phyloP scores from a whole-genome alignment of 495 filamentous ascomycete genomes.

The Penicillium steckii region DNA sequence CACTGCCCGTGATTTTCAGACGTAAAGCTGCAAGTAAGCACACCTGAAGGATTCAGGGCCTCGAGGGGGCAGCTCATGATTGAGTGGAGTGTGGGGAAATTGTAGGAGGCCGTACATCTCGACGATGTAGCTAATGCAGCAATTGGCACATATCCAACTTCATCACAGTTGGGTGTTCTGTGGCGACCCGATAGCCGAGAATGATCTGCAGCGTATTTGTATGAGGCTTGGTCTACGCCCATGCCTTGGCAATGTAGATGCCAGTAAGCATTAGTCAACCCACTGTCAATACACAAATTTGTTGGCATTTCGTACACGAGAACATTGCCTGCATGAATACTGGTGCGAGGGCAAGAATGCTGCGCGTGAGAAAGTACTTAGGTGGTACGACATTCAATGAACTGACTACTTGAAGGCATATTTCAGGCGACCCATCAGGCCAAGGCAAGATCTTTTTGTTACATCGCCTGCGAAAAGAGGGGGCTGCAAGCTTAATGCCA shows the following conservation, averaged over 20 bases:
- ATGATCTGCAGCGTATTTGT: not conserved
- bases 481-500: too few species aligned
- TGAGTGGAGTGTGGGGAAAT: constrained; percentile 5
- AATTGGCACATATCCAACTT: constrained; percentile 2
- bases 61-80: constrained; percentile 2
- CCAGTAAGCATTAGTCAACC: constrained; percentile 1
- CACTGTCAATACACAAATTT: too few species aligned
- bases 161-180: not conserved
- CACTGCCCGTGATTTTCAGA: not conserved
- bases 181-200: not conserved
- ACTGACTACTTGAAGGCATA: too few species aligned
- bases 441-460: too few species aligned
- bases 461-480: too few species aligned
- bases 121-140: constrained; percentile 1
- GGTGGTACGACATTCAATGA: too few species aligned
- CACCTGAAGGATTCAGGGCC: constrained; percentile 5
- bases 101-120: not conserved
- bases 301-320: too few species aligned
- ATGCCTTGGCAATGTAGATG: not conserved
- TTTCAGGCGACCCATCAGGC: too few species aligned
- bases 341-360: too few species aligned
- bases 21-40: constrained; percentile 3
- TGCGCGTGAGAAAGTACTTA: too few species aligned
- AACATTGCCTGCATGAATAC: too few species aligned
- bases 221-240: not conserved